Percentiles rank a stretch among this genome's conserved stretches.
Evolutionary conservation across 371 early-diverging fungal species (phyloP).

Genomic region (Rhizomucor pusillus): DNA sequence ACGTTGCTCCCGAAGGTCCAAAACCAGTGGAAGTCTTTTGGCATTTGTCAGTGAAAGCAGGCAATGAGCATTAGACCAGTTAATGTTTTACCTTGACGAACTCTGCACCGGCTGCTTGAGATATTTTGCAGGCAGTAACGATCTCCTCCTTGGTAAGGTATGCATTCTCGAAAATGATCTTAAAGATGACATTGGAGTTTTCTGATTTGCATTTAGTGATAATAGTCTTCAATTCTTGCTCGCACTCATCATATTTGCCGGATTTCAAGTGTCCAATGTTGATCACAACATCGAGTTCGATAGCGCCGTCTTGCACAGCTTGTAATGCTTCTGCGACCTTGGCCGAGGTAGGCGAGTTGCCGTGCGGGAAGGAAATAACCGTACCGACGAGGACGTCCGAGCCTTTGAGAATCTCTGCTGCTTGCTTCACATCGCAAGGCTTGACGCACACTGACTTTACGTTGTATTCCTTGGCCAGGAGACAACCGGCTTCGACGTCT

Average conservation of each 20-base stretch:
- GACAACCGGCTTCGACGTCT: constrained; percentile 58
- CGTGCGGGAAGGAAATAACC: constrained; percentile 68
- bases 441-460: constrained; percentile 65
- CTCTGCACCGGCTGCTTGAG: constrained; percentile 58
- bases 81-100: constrained; percentile 57
- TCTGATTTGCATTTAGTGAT: constrained; percentile 41
- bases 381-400: constrained; percentile 59
- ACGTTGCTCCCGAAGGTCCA: constrained; percentile 55
- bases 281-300: constrained; percentile 65
- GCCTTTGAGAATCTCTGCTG: constrained; percentile 39
- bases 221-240: constrained; percentile 46
- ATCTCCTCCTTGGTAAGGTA: constrained; percentile 61
- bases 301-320: constrained; percentile 57
- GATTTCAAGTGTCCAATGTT: constrained; percentile 63
- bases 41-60: no score
- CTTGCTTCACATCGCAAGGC: constrained; percentile 63
- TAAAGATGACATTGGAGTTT: constrained; percentile 49
- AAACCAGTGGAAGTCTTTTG: constrained; percentile 61
- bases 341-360: constrained; percentile 53
- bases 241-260: constrained; percentile 42
- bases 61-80: neutral
- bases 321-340: constrained; percentile 60
- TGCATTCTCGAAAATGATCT: constrained; percentile 66
- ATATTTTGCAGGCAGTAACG: constrained; percentile 46
- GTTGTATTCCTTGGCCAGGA: constrained; percentile 52